Conservation (phyloP, 2,329 filamentous ascomycete genomes). For the Xylariaceae sp. region DNA sequence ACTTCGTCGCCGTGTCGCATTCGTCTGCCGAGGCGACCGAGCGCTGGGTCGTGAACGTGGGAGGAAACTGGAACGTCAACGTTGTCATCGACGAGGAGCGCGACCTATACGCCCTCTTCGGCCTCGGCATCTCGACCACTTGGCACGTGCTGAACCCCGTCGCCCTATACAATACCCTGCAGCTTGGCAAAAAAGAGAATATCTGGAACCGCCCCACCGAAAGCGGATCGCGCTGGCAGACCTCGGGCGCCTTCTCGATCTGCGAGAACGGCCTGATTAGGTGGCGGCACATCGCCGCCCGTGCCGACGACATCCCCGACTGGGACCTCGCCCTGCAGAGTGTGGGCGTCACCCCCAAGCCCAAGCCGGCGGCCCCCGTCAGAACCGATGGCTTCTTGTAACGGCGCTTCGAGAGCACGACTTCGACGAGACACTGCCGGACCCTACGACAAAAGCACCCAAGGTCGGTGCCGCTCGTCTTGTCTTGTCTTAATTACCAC, state of each 20-base stretch:
- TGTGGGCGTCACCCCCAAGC: constrained; percentile 45
- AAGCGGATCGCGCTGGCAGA: constrained; percentile 65
- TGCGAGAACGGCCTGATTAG: constrained; percentile 47
- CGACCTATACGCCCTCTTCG: constrained; percentile 59
- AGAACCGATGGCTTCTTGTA: constrained; percentile 28
- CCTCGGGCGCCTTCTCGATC: constrained; percentile 57
- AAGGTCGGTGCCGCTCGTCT: neutral
- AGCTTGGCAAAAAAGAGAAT: constrained; percentile 54
- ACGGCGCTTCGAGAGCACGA: neutral
- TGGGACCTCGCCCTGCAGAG: constrained; percentile 42
- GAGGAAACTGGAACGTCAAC: constrained; percentile 51
- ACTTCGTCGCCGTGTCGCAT: constrained; percentile 60
- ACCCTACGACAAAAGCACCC: neutral
- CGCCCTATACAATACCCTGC: constrained; percentile 52
- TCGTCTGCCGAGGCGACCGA: constrained; percentile 48
- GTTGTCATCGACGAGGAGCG: constrained; percentile 57
- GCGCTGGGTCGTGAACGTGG: constrained; percentile 51
- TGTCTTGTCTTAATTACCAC: neutral
- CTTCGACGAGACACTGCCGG: neutral
- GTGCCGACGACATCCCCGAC: constrained; percentile 50
- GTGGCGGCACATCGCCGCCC: constrained; percentile 44
- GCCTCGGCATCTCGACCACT: constrained; percentile 54
- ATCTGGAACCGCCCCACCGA: constrained; percentile 62
- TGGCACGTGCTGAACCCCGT: constrained; percentile 58
- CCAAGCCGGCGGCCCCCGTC: constrained; percentile 26